phyloP scores from a whole-genome alignment of 306 rosid genomes.

The Trichosanthes cucumerina region DNA sequence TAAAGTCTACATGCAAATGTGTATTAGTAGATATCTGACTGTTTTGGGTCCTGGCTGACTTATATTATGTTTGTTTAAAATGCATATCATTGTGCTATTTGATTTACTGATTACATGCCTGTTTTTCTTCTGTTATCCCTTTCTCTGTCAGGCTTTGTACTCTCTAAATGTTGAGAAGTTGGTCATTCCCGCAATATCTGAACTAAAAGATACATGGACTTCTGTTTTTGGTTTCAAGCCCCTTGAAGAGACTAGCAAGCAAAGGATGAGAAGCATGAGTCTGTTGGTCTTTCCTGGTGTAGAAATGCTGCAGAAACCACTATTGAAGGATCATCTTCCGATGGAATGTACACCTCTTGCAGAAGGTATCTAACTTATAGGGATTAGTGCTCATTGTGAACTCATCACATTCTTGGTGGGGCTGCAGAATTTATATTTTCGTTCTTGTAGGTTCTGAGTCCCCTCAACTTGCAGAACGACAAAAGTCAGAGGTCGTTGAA shows the following conservation, averaged over 20 bases:
- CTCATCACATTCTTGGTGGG: neutral
- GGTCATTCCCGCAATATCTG: constrained; percentile 87
- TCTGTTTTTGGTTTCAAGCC: constrained; percentile 71
- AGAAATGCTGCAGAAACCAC: constrained; percentile 68
- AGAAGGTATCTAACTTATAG: constrained; percentile 30
- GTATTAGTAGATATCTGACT: neutral
- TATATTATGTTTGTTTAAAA: neutral
- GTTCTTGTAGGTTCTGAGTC: constrained; percentile 33
- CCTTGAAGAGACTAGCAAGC: constrained; percentile 42
- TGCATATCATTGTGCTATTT: neutral
- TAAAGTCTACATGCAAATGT: neutral
- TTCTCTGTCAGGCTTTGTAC: constrained; percentile 49
- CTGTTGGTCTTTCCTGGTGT: constrained; percentile 78
- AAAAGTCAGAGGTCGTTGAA: constrained; percentile 11
- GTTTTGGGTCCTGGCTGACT: neutral
- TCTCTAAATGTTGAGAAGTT: constrained; percentile 68
- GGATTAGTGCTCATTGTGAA: neutral
- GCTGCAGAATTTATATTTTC: neutral
- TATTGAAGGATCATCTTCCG: constrained; percentile 19
- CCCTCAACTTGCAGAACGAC: constrained; percentile 11
- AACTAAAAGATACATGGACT: constrained; percentile 77
- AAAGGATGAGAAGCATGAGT: constrained; percentile 47
- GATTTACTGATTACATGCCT: neutral
- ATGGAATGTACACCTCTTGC: constrained; percentile 21
- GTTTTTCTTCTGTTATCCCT: neutral